phyloP scores from a whole-genome alignment of 768 basidiomycete genomes.

The Russula compacta region DNA sequence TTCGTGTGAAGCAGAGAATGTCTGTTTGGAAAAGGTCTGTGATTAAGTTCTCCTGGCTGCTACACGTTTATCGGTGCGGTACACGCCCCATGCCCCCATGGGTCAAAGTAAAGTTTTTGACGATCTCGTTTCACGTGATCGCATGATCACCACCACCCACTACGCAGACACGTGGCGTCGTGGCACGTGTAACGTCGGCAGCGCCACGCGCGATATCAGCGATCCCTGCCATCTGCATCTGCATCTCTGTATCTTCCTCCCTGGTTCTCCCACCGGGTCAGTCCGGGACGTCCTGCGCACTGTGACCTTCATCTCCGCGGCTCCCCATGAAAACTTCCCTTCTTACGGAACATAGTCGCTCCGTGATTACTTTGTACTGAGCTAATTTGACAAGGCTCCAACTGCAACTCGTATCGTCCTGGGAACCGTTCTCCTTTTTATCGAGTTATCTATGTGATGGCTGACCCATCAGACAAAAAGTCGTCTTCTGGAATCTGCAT shows the following conservation, averaged over 20 bases:
- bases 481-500: background rate
- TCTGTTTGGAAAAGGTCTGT: background rate
- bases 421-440: background rate
- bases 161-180: no score
- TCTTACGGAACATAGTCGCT: background rate
- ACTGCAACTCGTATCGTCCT: background rate
- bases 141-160: background rate
- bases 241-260: background rate
- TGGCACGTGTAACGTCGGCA: no score
- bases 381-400: no score
- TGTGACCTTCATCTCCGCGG: background rate
- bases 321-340: background rate
- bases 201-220: no score
- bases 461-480: background rate
- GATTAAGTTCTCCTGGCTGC: background rate
- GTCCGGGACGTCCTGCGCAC: no score
- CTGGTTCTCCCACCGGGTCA: background rate
- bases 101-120: no score
- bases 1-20: background rate
- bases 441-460: background rate
- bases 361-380: background rate
- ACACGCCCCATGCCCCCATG: no score
- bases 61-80: no score
- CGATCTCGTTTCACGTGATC: background rate
- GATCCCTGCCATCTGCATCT: no score